Evolutionary conservation across 768 basidiomycete species (phyloP), one percentile per base, ranked within the genome.

Genomic region (Hygrocybe punicea): DNA sequence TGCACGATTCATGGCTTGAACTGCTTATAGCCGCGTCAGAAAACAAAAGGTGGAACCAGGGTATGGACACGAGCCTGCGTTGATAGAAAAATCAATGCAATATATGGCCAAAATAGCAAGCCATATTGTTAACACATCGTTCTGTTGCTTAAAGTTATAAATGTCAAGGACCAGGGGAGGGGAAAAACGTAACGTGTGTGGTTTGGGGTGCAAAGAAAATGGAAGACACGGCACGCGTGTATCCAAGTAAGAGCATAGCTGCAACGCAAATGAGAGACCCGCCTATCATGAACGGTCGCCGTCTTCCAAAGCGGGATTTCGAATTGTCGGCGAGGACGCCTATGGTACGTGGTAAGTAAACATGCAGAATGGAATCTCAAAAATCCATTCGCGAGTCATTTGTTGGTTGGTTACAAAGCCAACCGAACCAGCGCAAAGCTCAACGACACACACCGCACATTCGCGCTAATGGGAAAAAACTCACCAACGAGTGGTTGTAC

Each of bases 1-100:
- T 0, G 94, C 91, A 48, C 95, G 89, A 68, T 97, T 93, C 17
- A 93, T 84, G 1, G 93, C 91, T 76, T 89, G 89, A 2, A 95
- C 93, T 87, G 62, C 54, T 46, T 52, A 29, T 34, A 51, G 23
- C 16, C 9, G 35, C 58, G 55, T 54, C 51, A 56, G n/a, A 9
- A 21, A 40, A 37, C 10, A 37, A 51, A 29, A 8, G 29, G 14
- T 2, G 13, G 29, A 24, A 7, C 9, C 14, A n/a, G 4, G 50
- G 35, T 36, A 21, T 23, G 11, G 56, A 39, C 9, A 56, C 69
- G 35, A 58, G 79, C 77, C 75, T 25, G 78, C 78, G 60, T 81
- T 81, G 39, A 84, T 80, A 13, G 80, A 75, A 62, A 84, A 86
- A 67, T 86, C 84, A 33, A 85, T 79, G 16, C 80, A 67, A 58